Conservation (phyloP, 2,329 filamentous ascomycete genomes). For the Penicillium sp. region DNA sequence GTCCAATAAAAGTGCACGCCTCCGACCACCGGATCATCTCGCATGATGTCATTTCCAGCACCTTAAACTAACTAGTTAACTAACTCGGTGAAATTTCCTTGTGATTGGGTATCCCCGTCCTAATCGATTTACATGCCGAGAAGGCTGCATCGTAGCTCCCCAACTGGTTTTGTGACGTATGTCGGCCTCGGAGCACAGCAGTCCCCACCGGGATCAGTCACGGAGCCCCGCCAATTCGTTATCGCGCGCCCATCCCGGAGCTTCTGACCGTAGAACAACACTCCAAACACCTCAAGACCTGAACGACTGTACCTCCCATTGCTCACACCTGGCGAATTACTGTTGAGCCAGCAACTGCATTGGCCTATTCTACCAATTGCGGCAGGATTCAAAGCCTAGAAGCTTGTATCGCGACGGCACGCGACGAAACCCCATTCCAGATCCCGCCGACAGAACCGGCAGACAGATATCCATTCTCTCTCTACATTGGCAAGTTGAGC, state of each 20-base stretch:
- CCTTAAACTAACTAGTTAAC: constrained; percentile 2
- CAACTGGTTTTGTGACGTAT: constrained; percentile 20
- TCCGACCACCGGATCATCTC: not conserved
- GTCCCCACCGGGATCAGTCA: constrained; percentile 25
- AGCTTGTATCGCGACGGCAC: constrained; percentile 6
- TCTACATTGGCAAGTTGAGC: too few relatives aligned
- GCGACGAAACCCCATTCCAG: constrained; percentile 7
- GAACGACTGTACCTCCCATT: too few relatives aligned
- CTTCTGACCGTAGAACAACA: too few relatives aligned
- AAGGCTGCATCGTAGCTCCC: not conserved
- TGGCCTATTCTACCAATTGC: too few relatives aligned
- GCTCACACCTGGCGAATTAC: too few relatives aligned
- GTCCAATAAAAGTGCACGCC: constrained; percentile 8
- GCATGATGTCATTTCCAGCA: constrained; percentile 14
- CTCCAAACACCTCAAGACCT: too few relatives aligned
- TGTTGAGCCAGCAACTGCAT: too few relatives aligned
- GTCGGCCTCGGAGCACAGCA: constrained; percentile 23
- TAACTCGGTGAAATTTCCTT: not conserved
- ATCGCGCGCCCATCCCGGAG: constrained; percentile 8
- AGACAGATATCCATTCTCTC: too few relatives aligned
- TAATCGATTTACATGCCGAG: not conserved
- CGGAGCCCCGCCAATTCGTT: constrained; percentile 22
- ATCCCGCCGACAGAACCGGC: constrained; percentile 1
- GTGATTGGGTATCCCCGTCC: not conserved
- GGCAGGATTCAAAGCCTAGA: too few relatives aligned